Conservation (phyloP, 2,329 filamentous ascomycete genomes). For the Colletotrichum melonis region DNA sequence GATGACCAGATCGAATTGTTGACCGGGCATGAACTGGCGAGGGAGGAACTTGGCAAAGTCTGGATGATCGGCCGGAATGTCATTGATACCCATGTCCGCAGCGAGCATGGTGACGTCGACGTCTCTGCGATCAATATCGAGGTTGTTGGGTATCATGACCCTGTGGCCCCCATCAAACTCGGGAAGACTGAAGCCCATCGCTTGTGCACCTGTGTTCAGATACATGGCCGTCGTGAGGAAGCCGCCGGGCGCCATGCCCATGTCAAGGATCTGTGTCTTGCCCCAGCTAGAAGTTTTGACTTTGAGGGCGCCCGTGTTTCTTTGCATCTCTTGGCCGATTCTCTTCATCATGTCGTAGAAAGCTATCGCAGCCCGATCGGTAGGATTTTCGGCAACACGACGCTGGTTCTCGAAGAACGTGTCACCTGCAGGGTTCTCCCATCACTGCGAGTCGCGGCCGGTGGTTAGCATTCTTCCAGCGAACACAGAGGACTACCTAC, state of each 20-base stretch:
- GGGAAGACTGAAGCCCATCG: conserved; percentile 53
- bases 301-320: conserved; percentile 44
- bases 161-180: conserved; percentile 51
- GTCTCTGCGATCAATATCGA: conserved; percentile 38
- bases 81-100: conserved; percentile 51
- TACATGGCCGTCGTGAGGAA: conserved; percentile 54
- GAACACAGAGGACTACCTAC: background rate
- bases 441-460: conserved; percentile 48
- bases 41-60: conserved; percentile 45
- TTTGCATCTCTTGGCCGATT: conserved; percentile 56
- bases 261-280: conserved; percentile 57
- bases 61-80: conserved; percentile 47
- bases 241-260: conserved; percentile 67
- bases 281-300: conserved; percentile 25
- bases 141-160: conserved; percentile 43
- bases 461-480: background rate
- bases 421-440: conserved; percentile 56
- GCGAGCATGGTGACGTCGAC: conserved; percentile 65
- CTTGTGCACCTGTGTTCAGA: conserved; percentile 34
- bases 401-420: conserved; percentile 54
- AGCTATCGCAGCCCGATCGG: conserved; percentile 31
- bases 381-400: conserved; percentile 47
- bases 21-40: conserved; percentile 38
- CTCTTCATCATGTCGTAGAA: conserved; percentile 57
- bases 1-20: conserved; percentile 54